Evolutionary conservation across 192 early-diverging fungal genomes (phyloP).

Genomic region (Entomortierella chlamydospora): DNA sequence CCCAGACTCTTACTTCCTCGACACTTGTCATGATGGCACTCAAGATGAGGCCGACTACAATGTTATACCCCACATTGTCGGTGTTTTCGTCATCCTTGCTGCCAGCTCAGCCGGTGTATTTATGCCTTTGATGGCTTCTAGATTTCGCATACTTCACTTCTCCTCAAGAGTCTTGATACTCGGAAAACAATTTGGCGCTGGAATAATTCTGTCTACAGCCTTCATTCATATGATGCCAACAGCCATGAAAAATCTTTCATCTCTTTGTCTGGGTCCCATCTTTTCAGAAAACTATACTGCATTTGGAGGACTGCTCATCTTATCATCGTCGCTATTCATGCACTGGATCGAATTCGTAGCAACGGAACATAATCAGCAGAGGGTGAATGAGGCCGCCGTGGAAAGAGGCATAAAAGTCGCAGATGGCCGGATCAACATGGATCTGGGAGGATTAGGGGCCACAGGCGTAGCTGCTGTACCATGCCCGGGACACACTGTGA

Average conservation of each 20-base stretch:
- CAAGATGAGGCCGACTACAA: not conserved
- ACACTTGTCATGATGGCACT: not conserved
- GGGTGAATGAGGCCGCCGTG: not conserved
- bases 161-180: slow-evolving; percentile 11
- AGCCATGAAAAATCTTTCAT: slow-evolving; percentile 65
- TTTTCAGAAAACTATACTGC: slow-evolving; percentile 58
- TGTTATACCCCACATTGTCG: slow-evolving; percentile 56
- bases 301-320: slow-evolving; percentile 68
- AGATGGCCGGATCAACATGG: slow-evolving; percentile 5
- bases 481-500: slow-evolving; percentile 21
- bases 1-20: not conserved
- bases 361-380: slow-evolving; percentile 25
- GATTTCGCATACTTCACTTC: not conserved
- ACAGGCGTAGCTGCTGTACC: slow-evolving; percentile 15
- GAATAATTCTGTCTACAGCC: slow-evolving; percentile 79
- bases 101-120: slow-evolving; percentile 64
- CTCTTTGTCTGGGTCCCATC: slow-evolving; percentile 63
- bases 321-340: slow-evolving; percentile 73
- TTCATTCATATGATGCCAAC: slow-evolving; percentile 79
- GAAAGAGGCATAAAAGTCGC: not conserved
- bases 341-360: slow-evolving; percentile 73
- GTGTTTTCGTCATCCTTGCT: slow-evolving; percentile 66
- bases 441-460: slow-evolving; percentile 25
- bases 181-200: slow-evolving; percentile 62
- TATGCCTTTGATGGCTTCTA: slow-evolving; percentile 61